Evolutionary conservation across 1,284 basidiomycete species (phyloP).

Genomic region (Trametes versicolor): DNA sequence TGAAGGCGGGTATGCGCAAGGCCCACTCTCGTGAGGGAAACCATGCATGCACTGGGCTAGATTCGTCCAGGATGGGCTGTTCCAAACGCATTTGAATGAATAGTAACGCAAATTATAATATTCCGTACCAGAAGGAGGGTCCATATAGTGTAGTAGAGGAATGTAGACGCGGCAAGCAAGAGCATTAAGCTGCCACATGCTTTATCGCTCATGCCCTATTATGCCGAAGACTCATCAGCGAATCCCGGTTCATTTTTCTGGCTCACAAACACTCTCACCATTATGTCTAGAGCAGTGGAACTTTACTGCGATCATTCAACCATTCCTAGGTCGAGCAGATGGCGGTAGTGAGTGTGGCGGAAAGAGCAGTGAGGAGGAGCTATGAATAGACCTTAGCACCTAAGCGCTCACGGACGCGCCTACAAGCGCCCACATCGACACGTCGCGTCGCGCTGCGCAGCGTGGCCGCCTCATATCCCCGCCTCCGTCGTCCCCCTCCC

Average conservation of each 20-base stretch:
- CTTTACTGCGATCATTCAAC: no score
- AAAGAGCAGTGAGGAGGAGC: conserved; percentile 4
- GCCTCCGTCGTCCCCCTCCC: conserved; percentile 22
- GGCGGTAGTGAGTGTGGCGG: neutral
- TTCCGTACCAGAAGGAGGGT: conserved; percentile 82
- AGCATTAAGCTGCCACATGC: conserved; percentile 84
- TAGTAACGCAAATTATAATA: neutral
- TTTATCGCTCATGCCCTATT: conserved; percentile 86
- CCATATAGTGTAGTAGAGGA: conserved; percentile 93
- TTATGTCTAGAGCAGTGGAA: neutral
- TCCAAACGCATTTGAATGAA: neutral
- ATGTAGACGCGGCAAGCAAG: conserved; percentile 77
- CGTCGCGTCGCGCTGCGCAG: conserved; percentile 42
- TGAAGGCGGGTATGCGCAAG: conserved; percentile 83
- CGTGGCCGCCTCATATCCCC: conserved; percentile 23
- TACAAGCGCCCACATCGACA: conserved; percentile 31
- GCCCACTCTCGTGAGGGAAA: conserved; percentile 95
- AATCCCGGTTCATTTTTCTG: neutral
- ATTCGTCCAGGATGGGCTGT: conserved; percentile 86
- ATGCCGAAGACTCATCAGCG: neutral
- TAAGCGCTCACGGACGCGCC: conserved; percentile 15
- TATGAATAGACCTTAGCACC: conserved; percentile 16
- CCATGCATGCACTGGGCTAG: conserved; percentile 76
- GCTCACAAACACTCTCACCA: neutral
- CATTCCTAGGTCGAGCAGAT: neutral